phyloP scores from a whole-genome alignment of 192 early-diverging fungal genomes.

The Coemansia sp. region DNA sequence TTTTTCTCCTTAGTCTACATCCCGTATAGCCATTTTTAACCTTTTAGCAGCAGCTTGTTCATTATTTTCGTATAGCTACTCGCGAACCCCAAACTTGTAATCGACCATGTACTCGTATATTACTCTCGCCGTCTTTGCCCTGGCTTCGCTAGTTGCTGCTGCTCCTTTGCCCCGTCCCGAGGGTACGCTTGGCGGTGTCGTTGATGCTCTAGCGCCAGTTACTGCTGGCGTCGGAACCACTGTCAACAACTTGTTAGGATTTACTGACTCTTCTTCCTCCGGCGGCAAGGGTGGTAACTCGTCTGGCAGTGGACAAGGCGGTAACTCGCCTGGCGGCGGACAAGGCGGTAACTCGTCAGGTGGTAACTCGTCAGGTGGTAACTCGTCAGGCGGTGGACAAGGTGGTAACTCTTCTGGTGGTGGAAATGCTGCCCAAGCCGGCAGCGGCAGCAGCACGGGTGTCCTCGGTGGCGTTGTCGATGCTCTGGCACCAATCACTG shows the following conservation, averaged over 20 bases:
- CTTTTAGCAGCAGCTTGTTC: not conserved
- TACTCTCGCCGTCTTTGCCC: not conserved
- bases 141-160: slow-evolving; percentile 5
- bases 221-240: slow-evolving; percentile 13
- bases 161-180: slow-evolving; percentile 12
- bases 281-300: not conserved
- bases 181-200: slow-evolving; percentile 17
- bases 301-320: not conserved
- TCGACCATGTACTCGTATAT: not conserved
- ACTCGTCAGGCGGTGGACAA: not conserved
- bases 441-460: not conserved
- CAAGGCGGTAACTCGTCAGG: not conserved
- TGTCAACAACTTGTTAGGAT: slow-evolving; percentile 9
- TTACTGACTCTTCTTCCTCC: not conserved
- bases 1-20: not conserved
- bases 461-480: slow-evolving; percentile 18
- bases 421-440: not conserved
- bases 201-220: slow-evolving; percentile 20
- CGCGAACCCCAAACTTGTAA: not conserved
- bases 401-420: not conserved
- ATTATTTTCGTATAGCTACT: not conserved
- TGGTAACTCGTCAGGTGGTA: not conserved
- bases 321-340: not conserved
- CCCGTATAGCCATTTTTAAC: not conserved
- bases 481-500: slow-evolving; percentile 16